Conservation (phyloP, 1,284 basidiomycete genomes). For the Pseudozyma pruni region DNA sequence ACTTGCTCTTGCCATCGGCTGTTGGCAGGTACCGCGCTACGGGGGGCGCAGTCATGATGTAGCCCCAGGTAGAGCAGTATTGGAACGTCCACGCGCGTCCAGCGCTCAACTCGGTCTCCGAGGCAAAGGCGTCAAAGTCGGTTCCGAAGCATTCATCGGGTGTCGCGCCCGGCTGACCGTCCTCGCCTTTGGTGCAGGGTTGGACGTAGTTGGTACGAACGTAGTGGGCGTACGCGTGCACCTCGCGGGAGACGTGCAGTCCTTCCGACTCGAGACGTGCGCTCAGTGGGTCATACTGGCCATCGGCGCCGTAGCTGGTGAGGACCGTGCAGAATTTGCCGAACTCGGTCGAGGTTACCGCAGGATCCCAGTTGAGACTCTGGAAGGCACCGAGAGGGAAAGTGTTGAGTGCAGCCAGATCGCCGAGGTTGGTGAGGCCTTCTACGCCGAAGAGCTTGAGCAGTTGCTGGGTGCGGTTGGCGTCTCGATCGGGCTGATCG, state of each 20-base stretch:
- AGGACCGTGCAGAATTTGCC: constrained; percentile 42
- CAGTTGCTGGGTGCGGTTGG: constrained; percentile 30
- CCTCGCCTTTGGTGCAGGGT: constrained; percentile 42
- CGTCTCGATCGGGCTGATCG: constrained; percentile 46
- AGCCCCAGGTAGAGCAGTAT: constrained; percentile 90
- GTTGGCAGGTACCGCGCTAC: constrained; percentile 21
- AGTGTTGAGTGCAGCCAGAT: constrained; percentile 59
- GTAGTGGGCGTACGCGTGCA: constrained; percentile 45
- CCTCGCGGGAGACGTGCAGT: constrained; percentile 28
- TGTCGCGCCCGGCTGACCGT: constrained; percentile 12
- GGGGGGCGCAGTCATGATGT: constrained; percentile 72
- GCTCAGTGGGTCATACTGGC: constrained; percentile 18
- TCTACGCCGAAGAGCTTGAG: constrained; percentile 50
- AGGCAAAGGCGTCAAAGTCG: constrained; percentile 75
- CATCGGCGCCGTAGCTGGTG: constrained; percentile 36
- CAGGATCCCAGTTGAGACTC: constrained; percentile 60
- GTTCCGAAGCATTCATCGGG: constrained; percentile 78
- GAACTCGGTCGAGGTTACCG: constrained; percentile 43
- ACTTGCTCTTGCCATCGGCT: constrained; percentile 33
- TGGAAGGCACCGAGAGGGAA: constrained; percentile 60
- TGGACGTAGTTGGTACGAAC: constrained; percentile 42
- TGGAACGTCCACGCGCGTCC: constrained; percentile 88
- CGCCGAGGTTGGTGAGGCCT: constrained; percentile 46
- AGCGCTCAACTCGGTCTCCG: constrained; percentile 73
- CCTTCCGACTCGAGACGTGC: constrained; percentile 11